Evolutionary conservation across 1,139 yeast species (phyloP), one percentile per base, ranked within the genome.

Genomic region (Scheffersomyces titani): DNA sequence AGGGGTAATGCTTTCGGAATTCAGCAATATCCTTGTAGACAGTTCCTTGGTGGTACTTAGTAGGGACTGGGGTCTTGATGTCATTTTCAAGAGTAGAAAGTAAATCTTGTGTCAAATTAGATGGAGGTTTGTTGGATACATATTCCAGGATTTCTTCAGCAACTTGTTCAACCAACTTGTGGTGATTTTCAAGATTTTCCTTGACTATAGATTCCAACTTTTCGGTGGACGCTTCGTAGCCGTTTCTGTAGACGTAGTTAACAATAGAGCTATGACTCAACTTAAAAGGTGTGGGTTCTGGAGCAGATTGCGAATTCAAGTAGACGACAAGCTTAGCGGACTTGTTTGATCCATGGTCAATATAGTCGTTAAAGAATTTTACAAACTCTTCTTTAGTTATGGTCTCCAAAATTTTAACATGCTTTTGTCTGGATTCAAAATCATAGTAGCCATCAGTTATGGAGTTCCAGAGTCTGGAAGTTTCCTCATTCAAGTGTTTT

Each of bases 401-500:
- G 1, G 66, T 65, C 54, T 81, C 80, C 58, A 92, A 78, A 7
- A 83, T 64, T 50, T 79, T 79, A 11, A 90, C 92, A 59, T 88
- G 88, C 53, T 77, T 75, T 52, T 78, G 83, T 59, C 85, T 78
- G 52, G 81, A 77, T 50, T 79, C 74, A 72, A 92, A 94, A 69
- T 93, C 90, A 69, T 88, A 92, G 70, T 78, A 89, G 4, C 98
- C 98, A 57, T 85, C 81, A 47, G 84, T 82, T 56, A 94, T 88
- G 19, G 85, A 81, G 57, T 81, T 78, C 85, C 92, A 87, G 70
- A 85, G 88, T 62, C 88, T 77, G 22, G 75, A 69, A 47, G 87
- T 80, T 71, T 94, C 98, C 68, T 93, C 97, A 53, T 77, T 76
- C 71, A 93, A 77, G 64, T 91, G 92, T 72, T 90, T 91, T 65